Evolutionary conservation across 805 yeast species (phyloP), one percentile per base, ranked within the genome.

Genomic region (Pichia cephalocereana): DNA sequence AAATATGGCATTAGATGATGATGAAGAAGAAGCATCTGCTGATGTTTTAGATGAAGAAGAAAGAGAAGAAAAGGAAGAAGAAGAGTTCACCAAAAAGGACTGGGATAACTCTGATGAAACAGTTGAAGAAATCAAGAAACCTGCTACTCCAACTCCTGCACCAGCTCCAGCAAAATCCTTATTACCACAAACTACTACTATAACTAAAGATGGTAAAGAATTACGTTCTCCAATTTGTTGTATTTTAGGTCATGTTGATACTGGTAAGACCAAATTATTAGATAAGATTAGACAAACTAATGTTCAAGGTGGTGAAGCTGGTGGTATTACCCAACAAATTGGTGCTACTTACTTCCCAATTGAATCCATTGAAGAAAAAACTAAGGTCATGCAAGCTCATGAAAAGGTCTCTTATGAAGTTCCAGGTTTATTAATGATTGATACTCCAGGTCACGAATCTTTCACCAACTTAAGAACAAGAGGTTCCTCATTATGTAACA

Each of bases 331-430:
- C 55, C 99, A 93, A 77, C 99, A 93, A 72, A 93, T 93, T 65
- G 99, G 99, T 80, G 99, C 99, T 48, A 93, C 99, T 23, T 93
- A 93, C 68, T 93, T 93, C 87, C 99, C 99, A 52, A 89, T 93
- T 57, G 95, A 85, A 31, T 89, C 97, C 40, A 87, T 93, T 61
- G 82, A 83, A 68, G 81, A 81, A 63, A 93, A 93, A 72, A 93
- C 98, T 28, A 84, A 80, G 42, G 95, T 85, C 45, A 91, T 93
- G 97, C 79, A 86, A 49, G 74, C 80, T 54, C 85, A 81, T 64
- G 96, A 87, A 66, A 85, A 86, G 63, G 82, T 82, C 64, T 75
- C 84, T 23, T 91, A 83, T 66, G 96, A 91, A 55, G 98, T 93
- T 49, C 99, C 99, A 49, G 99, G 99, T 72, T 73, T 93, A 63